These are phyloP conservation scores for Mycena citricolor DNA, from an alignment of 1,284 basidiomycete genomes.

Conservation along the genomic window DNA sequence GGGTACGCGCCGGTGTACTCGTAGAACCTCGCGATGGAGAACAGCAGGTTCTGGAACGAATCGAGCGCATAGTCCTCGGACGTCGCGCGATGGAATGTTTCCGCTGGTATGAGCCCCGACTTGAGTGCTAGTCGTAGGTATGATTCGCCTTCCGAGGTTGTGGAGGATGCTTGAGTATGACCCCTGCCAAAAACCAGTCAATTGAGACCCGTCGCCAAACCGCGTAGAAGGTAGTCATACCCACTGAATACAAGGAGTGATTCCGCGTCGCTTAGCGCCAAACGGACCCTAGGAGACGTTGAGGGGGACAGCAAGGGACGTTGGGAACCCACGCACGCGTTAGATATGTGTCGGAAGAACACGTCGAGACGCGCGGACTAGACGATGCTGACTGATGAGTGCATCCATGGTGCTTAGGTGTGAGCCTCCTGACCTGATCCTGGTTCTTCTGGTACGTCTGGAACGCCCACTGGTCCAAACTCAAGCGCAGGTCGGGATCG, in stretches of 20 bases:
- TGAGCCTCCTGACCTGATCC: too few species aligned
- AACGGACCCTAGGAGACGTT: constrained; percentile 57
- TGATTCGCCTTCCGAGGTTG: constrained; percentile 85
- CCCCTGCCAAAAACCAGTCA: constrained; percentile 59
- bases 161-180: constrained; percentile 75
- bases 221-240: constrained; percentile 43
- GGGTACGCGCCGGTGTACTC: constrained; percentile 89
- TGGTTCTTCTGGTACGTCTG: constrained; percentile 78
- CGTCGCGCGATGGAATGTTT: constrained; percentile 53
- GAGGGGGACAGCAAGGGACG: neutral
- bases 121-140: constrained; percentile 75
- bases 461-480: constrained; percentile 79
- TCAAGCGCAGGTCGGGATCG: constrained; percentile 42
- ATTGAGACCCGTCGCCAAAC: constrained; percentile 13
- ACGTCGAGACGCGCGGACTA: constrained; percentile 63
- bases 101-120: constrained; percentile 30
- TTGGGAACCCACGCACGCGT: constrained; percentile 52
- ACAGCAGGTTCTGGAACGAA: constrained; percentile 91
- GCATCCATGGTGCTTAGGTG: too few species aligned
- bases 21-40: constrained; percentile 88
- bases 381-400: too few species aligned
- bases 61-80: constrained; percentile 92
- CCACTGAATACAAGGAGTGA: constrained; percentile 88
- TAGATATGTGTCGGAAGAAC: constrained; percentile 79
- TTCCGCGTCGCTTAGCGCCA: constrained; percentile 63